These are phyloP conservation scores for Pythium oligandrum DNA, from an alignment of 352 stramenopile genomes.

Conservation along the genomic window DNA sequence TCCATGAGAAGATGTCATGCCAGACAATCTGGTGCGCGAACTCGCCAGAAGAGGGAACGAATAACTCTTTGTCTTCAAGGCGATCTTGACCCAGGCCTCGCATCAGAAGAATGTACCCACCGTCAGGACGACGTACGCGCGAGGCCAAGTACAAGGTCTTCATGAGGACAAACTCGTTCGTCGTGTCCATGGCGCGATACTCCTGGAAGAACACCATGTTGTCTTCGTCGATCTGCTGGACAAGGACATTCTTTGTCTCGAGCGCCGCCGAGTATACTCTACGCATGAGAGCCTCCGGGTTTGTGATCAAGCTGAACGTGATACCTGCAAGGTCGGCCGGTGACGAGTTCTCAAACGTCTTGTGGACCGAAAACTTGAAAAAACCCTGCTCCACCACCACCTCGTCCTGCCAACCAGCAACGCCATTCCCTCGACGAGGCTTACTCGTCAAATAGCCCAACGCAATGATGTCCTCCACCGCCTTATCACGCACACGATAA, in stretches of 20 bases:
- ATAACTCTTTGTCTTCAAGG: slow-evolving; percentile 23
- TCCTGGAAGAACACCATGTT: slow-evolving; percentile 29
- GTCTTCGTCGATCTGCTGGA: slow-evolving; percentile 27
- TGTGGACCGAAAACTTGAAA: slow-evolving; percentile 19
- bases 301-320: slow-evolving; percentile 15
- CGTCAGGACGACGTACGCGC: not conserved
- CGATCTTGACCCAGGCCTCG: slow-evolving; percentile 28
- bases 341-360: slow-evolving; percentile 11
- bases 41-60: slow-evolving; percentile 10
- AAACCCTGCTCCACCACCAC: slow-evolving; percentile 12
- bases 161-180: slow-evolving; percentile 18
- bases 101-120: slow-evolving; percentile 15
- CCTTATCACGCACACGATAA: slow-evolving; percentile 7
- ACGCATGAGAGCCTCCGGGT: slow-evolving; percentile 8
- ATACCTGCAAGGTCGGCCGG: slow-evolving; percentile 1
- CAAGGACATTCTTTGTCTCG: slow-evolving; percentile 16
- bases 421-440: slow-evolving; percentile 1
- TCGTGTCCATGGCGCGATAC: slow-evolving; percentile 20
- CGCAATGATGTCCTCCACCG: slow-evolving; percentile 9
- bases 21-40: slow-evolving; percentile 14
- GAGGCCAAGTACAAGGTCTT: slow-evolving; percentile 21
- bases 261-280: slow-evolving; percentile 19
- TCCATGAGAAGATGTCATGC: slow-evolving; percentile 25
- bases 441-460: not conserved
- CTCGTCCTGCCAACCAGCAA: slow-evolving; percentile 21